These are phyloP conservation scores for Fusarium xylarioides DNA, from an alignment of 2,329 filamentous ascomycete genomes.

Conservation along the genomic window DNA sequence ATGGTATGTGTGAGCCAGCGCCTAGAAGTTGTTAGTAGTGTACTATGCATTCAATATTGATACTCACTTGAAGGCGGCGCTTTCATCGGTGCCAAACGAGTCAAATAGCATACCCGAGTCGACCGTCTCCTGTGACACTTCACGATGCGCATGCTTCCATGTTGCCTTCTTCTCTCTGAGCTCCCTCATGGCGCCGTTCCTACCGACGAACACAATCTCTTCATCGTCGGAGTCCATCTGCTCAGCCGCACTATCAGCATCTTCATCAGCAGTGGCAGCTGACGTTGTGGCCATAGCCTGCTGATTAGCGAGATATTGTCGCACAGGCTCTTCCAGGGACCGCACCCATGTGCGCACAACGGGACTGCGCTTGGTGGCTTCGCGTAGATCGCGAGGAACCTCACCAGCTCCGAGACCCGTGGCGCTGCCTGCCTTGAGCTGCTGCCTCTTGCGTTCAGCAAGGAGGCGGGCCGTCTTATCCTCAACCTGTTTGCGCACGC, in stretches of 20 bases:
- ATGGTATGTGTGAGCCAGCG: slow-evolving; percentile 95
- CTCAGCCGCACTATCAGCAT: slow-evolving; percentile 46
- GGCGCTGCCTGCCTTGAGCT: slow-evolving; percentile 52
- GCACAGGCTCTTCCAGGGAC: slow-evolving; percentile 84
- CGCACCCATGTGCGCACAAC: slow-evolving; percentile 83
- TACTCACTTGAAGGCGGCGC: slow-evolving; percentile 82
- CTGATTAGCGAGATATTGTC: slow-evolving; percentile 74
- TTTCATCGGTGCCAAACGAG: slow-evolving; percentile 76
- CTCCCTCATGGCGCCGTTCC: slow-evolving; percentile 66
- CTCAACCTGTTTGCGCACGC: slow-evolving; percentile 60
- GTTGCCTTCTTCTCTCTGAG: slow-evolving; percentile 47
- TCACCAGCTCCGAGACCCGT: slow-evolving; percentile 59
- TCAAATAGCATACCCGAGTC: slow-evolving; percentile 80
- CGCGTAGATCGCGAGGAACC: slow-evolving; percentile 82
- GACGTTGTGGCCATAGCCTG: slow-evolving; percentile 21
- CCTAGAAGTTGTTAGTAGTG: slow-evolving; percentile 53
- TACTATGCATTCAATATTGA: neutral
- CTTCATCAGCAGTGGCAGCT: slow-evolving; percentile 24
- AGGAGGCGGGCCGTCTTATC: slow-evolving; percentile 53
- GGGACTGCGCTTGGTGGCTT: slow-evolving; percentile 80
- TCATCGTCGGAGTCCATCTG: slow-evolving; percentile 70
- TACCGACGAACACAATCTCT: slow-evolving; percentile 90
- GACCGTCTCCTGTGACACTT: slow-evolving; percentile 67
- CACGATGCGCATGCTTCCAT: slow-evolving; percentile 62
- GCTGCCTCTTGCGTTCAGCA: slow-evolving; percentile 58